Percentiles rank a stretch among this genome's conserved stretches.
Evolutionary conservation across 192 early-diverging fungal species (phyloP).

Genomic region (Gaertneriomyces semiglobifer): DNA sequence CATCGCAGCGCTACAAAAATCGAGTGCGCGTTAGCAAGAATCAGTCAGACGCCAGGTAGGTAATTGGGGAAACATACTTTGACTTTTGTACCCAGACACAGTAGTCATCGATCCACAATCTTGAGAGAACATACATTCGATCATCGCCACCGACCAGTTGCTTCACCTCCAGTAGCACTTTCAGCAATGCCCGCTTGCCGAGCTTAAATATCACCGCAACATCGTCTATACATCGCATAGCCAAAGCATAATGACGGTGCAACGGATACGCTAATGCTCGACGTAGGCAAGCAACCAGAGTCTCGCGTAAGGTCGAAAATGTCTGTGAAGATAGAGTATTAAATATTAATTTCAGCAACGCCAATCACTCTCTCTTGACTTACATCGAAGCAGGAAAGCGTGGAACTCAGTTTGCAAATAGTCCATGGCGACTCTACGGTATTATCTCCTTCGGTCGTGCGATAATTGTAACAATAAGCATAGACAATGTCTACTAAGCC

Average conservation of each 20-base stretch:
- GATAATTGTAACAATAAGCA: constrained; percentile 85
- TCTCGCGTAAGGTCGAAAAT: constrained; percentile 61
- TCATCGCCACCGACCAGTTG: constrained; percentile 82
- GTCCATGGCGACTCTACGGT: constrained; percentile 91
- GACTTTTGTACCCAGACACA: constrained; percentile 90
- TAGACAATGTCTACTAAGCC: constrained; percentile 89
- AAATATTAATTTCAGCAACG: constrained; percentile 5
- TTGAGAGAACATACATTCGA: constrained; percentile 79
- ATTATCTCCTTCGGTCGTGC: constrained; percentile 76
- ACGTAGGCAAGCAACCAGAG: constrained; percentile 63
- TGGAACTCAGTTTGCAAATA: constrained; percentile 75
- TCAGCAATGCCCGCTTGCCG: constrained; percentile 76
- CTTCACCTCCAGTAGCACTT: constrained; percentile 75
- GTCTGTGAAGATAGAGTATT: constrained; percentile 32
- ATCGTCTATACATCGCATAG: constrained; percentile 72
- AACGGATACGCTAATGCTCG: constrained; percentile 86
- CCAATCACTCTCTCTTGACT: neutral
- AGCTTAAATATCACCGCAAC: constrained; percentile 77
- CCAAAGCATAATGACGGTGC: constrained; percentile 75
- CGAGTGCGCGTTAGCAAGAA: constrained; percentile 10
- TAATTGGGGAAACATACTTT: constrained; percentile 42
- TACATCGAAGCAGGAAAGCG: constrained; percentile 76
- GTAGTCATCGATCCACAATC: constrained; percentile 91
- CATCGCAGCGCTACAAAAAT: constrained; percentile 55
- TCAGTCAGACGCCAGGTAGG: neutral